These are phyloP conservation scores for Beauveria sp. DNA, from an alignment of 2,329 filamentous ascomycete genomes.

Conservation along the genomic window DNA sequence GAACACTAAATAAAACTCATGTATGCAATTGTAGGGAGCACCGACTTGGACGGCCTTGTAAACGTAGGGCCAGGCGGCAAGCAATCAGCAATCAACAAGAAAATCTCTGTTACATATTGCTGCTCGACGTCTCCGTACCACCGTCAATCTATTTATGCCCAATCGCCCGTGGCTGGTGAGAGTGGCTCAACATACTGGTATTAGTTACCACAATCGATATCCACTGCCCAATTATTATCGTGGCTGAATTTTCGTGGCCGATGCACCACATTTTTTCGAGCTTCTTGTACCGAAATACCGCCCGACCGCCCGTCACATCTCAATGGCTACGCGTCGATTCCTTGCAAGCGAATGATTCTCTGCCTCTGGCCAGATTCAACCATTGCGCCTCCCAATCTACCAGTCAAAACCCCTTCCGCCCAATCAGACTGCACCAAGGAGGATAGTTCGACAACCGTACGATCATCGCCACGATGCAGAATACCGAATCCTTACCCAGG, in stretches of 20 bases:
- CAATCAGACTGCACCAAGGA: neutral
- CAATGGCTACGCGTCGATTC: neutral
- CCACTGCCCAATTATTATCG: too few species aligned
- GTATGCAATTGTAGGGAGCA: too few species aligned
- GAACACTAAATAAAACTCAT: too few species aligned
- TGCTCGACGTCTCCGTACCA: too few species aligned
- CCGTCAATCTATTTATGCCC: neutral
- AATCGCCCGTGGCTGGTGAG: neutral
- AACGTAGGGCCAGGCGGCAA: neutral
- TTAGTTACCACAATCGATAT: too few species aligned
- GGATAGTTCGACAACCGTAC: neutral
- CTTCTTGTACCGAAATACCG: too few species aligned
- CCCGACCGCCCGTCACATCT: neutral
- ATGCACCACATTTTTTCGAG: neutral
- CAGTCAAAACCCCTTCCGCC: neutral
- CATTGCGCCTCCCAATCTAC: neutral
- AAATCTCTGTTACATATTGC: neutral
- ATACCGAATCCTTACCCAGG: neutral
- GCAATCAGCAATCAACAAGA: neutral
- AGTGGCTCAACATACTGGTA: neutral
- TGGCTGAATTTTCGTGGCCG: neutral
- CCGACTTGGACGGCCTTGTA: too few species aligned
- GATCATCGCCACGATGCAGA: neutral
- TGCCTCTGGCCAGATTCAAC: neutral
- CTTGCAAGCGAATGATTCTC: neutral